Conservation (phyloP, 2,329 filamentous ascomycete genomes). For the Trichoderma pleuroti region DNA sequence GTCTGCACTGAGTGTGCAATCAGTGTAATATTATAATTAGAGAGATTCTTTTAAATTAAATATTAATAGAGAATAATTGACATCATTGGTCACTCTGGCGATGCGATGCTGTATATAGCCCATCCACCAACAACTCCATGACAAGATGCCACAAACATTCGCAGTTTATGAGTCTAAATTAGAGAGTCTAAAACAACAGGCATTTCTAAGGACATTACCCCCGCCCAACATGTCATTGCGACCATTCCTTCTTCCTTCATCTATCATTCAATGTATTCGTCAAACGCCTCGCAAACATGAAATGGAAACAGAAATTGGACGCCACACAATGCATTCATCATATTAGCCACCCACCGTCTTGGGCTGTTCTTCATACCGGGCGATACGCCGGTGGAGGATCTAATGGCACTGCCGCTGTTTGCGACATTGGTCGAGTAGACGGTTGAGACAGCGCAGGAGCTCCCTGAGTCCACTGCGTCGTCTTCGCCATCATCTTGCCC, state of each 20-base stretch:
- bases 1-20: neutral
- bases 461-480: conserved; percentile 36
- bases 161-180: neutral
- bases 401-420: conserved; percentile 15
- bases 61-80: neutral
- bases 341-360: conserved; percentile 20
- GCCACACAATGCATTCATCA: conserved; percentile 9
- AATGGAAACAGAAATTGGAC: neutral
- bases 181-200: neutral
- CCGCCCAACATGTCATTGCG: neutral
- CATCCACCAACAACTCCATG: accelerated
- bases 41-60: neutral
- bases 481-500: conserved; percentile 60
- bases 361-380: neutral
- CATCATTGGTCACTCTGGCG: accelerated
- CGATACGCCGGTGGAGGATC: conserved; percentile 27
- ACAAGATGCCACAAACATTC: neutral
- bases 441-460: neutral
- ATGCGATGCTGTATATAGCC: neutral
- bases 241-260: neutral
- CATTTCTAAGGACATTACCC: neutral
- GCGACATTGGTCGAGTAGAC: conserved; percentile 1
- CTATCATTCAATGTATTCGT: neutral
- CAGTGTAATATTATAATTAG: neutral
- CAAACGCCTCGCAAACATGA: neutral